Conservation (phyloP, 495 filamentous ascomycete genomes). For the Penicillium daleae region DNA sequence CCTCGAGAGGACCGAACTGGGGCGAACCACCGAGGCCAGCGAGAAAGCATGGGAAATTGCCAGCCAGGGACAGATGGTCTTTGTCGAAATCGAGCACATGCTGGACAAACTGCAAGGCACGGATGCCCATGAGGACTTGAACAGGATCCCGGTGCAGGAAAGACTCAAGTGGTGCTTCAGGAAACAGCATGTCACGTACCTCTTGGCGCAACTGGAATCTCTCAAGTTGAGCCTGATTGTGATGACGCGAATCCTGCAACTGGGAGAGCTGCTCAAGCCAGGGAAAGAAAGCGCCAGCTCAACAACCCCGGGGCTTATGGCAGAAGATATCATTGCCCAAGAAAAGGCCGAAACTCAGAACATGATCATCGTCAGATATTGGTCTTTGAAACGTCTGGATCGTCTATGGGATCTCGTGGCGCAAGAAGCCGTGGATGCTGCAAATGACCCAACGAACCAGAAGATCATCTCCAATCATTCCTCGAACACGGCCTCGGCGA, state of each 20-base stretch:
- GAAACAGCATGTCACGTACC: conserved; percentile 48
- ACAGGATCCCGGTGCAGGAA: conserved; percentile 38
- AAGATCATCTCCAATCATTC: conserved; percentile 30
- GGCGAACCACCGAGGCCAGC: conserved; percentile 35
- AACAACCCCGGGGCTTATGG: background rate
- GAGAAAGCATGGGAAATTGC: conserved; percentile 48
- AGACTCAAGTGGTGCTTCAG: conserved; percentile 50
- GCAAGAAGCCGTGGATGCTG: conserved; percentile 38
- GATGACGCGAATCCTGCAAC: conserved; percentile 45
- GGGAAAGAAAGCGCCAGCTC: background rate
- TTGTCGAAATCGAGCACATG: conserved; percentile 52
- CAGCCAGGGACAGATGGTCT: conserved; percentile 43
- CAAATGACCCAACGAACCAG: conserved; percentile 32
- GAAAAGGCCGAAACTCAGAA: conserved; percentile 51
- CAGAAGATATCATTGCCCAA: conserved; percentile 42
- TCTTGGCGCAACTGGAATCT: conserved; percentile 49
- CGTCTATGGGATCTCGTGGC: conserved; percentile 44
- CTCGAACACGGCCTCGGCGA: conserved; percentile 17
- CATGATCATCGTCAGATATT: conserved; percentile 53
- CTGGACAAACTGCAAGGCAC: conserved; percentile 42
- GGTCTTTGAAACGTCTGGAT: conserved; percentile 46
- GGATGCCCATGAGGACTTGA: conserved; percentile 36
- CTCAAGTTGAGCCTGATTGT: conserved; percentile 50
- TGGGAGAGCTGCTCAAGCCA: conserved; percentile 34
- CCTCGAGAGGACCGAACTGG: conserved; percentile 33